Evolutionary conservation across 352 stramenopile species (phyloP).

Genomic region (Phytophthora podocarpi): DNA sequence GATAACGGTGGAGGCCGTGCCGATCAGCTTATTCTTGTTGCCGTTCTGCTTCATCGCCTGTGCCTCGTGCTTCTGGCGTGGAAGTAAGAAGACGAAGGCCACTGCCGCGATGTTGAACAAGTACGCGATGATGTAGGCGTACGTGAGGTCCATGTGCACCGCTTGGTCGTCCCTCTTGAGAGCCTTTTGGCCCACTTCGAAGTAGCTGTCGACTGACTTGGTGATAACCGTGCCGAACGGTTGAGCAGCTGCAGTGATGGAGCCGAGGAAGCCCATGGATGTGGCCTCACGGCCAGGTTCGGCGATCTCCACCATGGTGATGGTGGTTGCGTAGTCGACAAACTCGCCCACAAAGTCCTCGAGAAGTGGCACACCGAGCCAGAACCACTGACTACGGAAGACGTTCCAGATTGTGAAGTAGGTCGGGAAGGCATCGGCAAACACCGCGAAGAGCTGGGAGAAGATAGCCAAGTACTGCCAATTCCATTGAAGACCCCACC

Average conservation of each 20-base stretch:
- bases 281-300: conserved; percentile 43
- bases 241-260: conserved; percentile 29
- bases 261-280: conserved; percentile 36
- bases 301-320: conserved; percentile 46
- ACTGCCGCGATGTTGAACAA: conserved; percentile 37
- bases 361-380: too few relatives aligned
- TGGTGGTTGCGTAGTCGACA: conserved; percentile 30
- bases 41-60: conserved; percentile 42
- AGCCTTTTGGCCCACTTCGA: conserved; percentile 35
- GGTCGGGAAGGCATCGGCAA: conserved; percentile 38
- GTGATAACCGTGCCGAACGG: conserved; percentile 45
- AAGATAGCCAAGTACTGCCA: conserved; percentile 43
- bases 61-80: conserved; percentile 45
- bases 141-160: conserved; percentile 42
- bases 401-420: conserved; percentile 55
- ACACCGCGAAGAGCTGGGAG: conserved; percentile 36
- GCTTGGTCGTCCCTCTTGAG: conserved; percentile 33
- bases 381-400: conserved; percentile 51
- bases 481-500: conserved; percentile 51
- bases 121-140: conserved; percentile 52
- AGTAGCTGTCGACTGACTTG: conserved; percentile 50
- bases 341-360: conserved; percentile 44
- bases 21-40: conserved; percentile 30
- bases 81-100: conserved; percentile 42
- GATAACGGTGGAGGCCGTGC: conserved; percentile 17